phyloP scores from a whole-genome alignment of 257 asterid genomes.

The Orobanche coerulescens region DNA sequence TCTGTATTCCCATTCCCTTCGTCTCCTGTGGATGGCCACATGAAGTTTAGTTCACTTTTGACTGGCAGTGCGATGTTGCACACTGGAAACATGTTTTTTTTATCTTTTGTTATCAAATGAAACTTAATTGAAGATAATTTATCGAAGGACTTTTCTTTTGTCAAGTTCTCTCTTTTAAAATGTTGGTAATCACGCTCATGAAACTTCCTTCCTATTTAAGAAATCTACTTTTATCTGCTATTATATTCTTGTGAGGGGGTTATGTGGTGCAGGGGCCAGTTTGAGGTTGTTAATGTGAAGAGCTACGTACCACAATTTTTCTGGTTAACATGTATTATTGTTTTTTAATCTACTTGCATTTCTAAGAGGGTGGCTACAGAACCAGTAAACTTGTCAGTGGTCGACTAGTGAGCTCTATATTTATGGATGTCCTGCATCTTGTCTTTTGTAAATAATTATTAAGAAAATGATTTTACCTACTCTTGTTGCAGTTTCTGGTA shows the following conservation, averaged over 20 bases:
- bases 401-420: neutral
- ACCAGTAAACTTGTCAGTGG: neutral
- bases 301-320: neutral
- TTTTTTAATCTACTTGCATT: neutral
- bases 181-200: neutral
- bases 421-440: neutral
- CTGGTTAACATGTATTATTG: neutral
- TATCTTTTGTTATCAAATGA: neutral
- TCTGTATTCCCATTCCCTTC: neutral
- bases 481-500: slow-evolving; percentile 58
- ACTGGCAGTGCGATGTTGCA: neutral
- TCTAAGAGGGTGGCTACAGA: slow-evolving; percentile 7
- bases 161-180: neutral
- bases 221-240: neutral
- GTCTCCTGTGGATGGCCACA: neutral
- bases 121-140: neutral
- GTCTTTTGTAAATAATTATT: neutral
- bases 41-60: neutral
- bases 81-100: neutral
- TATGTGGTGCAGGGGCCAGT: neutral
- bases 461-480: neutral
- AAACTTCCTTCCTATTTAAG: neutral
- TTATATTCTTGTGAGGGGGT: neutral
- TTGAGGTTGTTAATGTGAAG: neutral
- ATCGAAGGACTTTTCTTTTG: neutral